phyloP scores from a whole-genome alignment of 768 basidiomycete genomes.

The Rhodocollybia butyracea region DNA sequence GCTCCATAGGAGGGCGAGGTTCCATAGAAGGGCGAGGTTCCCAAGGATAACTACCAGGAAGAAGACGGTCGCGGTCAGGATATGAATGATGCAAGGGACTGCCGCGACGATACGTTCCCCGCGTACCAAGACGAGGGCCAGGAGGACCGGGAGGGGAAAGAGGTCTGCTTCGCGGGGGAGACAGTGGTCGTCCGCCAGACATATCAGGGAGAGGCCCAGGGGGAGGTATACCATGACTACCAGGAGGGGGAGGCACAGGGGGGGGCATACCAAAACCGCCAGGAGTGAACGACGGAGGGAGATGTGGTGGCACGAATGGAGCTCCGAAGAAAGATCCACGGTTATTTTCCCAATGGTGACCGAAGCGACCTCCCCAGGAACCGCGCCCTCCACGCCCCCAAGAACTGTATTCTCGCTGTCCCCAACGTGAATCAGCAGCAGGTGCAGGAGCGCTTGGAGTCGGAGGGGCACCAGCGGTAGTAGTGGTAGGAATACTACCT shows the following conservation, averaged over 20 bases:
- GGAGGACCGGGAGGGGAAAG: slow-evolving; percentile 31
- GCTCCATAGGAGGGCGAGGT: neutral
- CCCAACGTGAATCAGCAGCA: neutral
- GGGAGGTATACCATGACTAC: slow-evolving; percentile 12
- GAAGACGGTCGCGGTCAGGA: too few relatives aligned
- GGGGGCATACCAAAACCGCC: slow-evolving; percentile 6
- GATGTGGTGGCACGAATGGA: too few relatives aligned
- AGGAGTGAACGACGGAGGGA: slow-evolving; percentile 6
- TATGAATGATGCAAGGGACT: too few relatives aligned
- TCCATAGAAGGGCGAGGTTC: too few relatives aligned
- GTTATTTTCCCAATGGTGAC: neutral
- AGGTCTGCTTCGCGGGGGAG: slow-evolving; percentile 12
- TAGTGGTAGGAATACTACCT: neutral
- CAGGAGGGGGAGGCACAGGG: slow-evolving; percentile 12
- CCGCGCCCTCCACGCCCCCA: slow-evolving; percentile 1
- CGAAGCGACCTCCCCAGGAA: neutral
- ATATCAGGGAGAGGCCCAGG: slow-evolving; percentile 16
- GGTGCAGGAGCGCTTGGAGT: slow-evolving; percentile 5
- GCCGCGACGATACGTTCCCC: too few relatives aligned
- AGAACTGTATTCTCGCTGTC: neutral
- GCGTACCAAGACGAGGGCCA: too few relatives aligned
- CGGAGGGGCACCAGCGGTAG: neutral
- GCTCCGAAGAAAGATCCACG: slow-evolving; percentile 10
- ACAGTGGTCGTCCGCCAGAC: slow-evolving; percentile 10
- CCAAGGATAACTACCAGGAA: too few relatives aligned